Evolutionary conservation across 345 rosid species (phyloP).

Genomic region (Acer yangbiense): DNA sequence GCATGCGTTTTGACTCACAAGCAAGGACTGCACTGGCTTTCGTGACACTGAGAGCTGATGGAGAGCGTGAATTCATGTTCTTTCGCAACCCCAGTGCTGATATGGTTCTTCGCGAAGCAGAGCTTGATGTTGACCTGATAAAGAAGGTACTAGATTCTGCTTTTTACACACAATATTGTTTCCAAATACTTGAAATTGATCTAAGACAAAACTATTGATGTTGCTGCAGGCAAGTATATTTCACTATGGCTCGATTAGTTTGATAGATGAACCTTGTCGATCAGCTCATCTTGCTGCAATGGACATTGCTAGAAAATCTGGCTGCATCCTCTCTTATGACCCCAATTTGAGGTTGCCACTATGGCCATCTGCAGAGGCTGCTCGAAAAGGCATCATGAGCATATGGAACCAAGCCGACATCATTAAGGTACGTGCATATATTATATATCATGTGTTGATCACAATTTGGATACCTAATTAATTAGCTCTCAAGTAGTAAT

Average conservation of each 20-base stretch:
- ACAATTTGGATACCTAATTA: neutral
- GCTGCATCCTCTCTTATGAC: constrained; percentile 66
- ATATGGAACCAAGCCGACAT: constrained; percentile 68
- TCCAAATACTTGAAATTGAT: neutral
- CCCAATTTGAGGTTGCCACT: constrained; percentile 60
- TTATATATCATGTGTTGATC: neutral
- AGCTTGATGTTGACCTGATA: constrained; percentile 50
- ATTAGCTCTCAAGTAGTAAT: neutral
- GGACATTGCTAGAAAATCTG: constrained; percentile 59
- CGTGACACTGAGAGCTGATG: constrained; percentile 55
- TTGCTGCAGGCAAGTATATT: constrained; percentile 54
- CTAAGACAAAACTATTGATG: constrained; percentile 1
- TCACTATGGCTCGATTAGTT: constrained; percentile 71
- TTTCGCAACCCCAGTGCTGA: constrained; percentile 72
- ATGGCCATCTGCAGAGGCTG: constrained; percentile 64
- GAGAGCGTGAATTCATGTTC: constrained; percentile 71
- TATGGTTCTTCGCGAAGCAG: constrained; percentile 62
- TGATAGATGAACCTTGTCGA: constrained; percentile 68
- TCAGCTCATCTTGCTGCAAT: constrained; percentile 61
- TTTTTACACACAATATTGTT: neutral
- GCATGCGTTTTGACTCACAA: constrained; percentile 50
- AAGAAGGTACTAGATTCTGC: constrained; percentile 5
- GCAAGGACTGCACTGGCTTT: constrained; percentile 75
- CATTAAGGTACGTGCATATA: constrained; percentile 50
- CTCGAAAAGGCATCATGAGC: constrained; percentile 56